A percentile compares a stretch with the other conserved stretches of the same genome.
These are phyloP conservation scores for Reticulascus tulasneorum DNA, from an alignment of 2,329 filamentous ascomycete species.

Conservation along the genomic window DNA sequence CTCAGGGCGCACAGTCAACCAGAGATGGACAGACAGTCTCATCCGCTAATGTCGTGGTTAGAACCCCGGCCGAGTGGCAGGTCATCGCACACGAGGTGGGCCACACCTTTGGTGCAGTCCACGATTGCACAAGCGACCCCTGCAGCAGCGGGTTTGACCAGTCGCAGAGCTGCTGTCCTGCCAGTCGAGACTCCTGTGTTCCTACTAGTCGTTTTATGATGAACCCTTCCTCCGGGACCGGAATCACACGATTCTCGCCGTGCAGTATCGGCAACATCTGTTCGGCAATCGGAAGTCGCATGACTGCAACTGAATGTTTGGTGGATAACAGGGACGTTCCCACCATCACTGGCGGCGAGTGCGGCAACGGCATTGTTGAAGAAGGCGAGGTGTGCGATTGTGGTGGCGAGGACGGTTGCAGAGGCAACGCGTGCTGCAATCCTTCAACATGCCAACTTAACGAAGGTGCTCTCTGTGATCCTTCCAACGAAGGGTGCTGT, in stretches of 20 bases:
- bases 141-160: slow-evolving; percentile 53
- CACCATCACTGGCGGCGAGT: slow-evolving; percentile 72
- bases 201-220: slow-evolving; percentile 74
- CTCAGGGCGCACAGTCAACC: slow-evolving; percentile 45
- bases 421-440: slow-evolving; percentile 72
- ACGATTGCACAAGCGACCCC: slow-evolving; percentile 68
- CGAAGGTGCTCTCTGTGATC: slow-evolving; percentile 66
- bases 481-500: slow-evolving; percentile 70
- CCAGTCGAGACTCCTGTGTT: slow-evolving; percentile 61
- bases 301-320: slow-evolving; percentile 68
- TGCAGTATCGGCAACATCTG: slow-evolving; percentile 87
- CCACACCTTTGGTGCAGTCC: slow-evolving; percentile 83
- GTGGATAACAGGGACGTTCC: slow-evolving; percentile 71
- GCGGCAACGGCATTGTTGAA: slow-evolving; percentile 89
- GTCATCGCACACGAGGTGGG: slow-evolving; percentile 85
- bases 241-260: slow-evolving; percentile 70
- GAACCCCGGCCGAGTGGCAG: slow-evolving; percentile 77
- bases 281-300: slow-evolving; percentile 69
- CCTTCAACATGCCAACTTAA: slow-evolving; percentile 75
- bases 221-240: slow-evolving; percentile 73
- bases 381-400: slow-evolving; percentile 85
- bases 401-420: slow-evolving; percentile 65
- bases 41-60: slow-evolving; percentile 75
- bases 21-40: slow-evolving; percentile 58
- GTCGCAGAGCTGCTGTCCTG: slow-evolving; percentile 67